A percentile compares a stretch with the other conserved stretches of the same genome.
Conservation (phyloP, 2,329 filamentous ascomycete genomes). For the Fusarium haematococcum region DNA sequence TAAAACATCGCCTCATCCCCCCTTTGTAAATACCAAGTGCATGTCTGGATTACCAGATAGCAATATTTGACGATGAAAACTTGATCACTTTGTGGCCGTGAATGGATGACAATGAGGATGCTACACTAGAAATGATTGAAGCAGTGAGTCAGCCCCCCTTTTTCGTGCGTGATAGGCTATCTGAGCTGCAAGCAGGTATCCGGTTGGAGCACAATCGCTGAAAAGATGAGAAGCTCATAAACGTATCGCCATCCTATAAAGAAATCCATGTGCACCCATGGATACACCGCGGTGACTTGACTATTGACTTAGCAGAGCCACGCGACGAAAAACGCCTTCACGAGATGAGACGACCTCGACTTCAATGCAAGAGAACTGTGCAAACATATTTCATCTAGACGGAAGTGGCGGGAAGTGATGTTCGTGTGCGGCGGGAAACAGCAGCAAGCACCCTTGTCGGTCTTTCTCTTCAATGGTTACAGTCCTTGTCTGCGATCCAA, state of each 20-base stretch:
- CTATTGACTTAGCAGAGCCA: not conserved
- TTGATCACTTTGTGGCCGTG: not conserved
- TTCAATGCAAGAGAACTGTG: not conserved
- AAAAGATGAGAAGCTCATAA: not conserved
- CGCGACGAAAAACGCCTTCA: not conserved
- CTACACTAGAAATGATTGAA: not conserved
- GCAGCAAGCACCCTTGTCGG: slow-evolving; percentile 35
- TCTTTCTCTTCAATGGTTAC: slow-evolving; percentile 10
- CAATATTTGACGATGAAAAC: slow-evolving; percentile 15
- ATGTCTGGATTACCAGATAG: not conserved
- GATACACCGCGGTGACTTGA: not conserved
- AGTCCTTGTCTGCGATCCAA: slow-evolving; percentile 4
- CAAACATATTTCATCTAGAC: slow-evolving; percentile 12
- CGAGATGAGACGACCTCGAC: not conserved
- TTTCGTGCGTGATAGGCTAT: not conserved
- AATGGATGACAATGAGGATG: not conserved
- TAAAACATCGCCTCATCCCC: slow-evolving; percentile 26
- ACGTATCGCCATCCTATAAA: not conserved
- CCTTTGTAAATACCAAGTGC: slow-evolving; percentile 29
- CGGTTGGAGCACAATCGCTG: not conserved
- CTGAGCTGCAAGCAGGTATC: not conserved
- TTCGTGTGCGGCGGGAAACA: slow-evolving; percentile 35
- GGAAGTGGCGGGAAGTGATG: slow-evolving; percentile 20
- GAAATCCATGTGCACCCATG: not conserved
- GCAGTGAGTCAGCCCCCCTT: not conserved